A percentile compares a stretch with the other conserved stretches of the same genome.
Evolutionary conservation across 1,284 basidiomycete species (phyloP).

Genomic region (Takashimella koratensis): DNA sequence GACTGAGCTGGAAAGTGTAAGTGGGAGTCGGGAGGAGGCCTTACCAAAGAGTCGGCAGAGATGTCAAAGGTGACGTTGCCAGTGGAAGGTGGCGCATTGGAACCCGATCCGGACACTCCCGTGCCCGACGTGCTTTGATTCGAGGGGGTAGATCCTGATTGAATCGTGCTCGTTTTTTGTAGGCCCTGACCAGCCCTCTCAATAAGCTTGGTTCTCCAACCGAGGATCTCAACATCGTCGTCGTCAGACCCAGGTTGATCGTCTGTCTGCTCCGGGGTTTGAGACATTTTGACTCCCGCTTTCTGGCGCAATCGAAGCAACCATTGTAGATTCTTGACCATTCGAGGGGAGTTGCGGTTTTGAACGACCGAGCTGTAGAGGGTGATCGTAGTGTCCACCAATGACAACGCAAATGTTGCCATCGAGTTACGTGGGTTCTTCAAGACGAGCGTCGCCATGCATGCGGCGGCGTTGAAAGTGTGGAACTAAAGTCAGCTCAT

Average conservation of each 20-base stretch:
- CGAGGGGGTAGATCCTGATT: background rate
- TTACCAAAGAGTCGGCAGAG: background rate
- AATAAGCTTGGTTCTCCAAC: conserved; percentile 29
- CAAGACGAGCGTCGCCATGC: conserved; percentile 11
- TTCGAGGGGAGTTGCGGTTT: background rate
- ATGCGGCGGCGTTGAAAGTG: conserved; percentile 1
- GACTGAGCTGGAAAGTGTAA: background rate
- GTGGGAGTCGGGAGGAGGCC: background rate
- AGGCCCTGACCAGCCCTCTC: conserved; percentile 10
- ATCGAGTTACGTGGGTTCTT: conserved; percentile 10
- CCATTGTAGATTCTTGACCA: conserved; percentile 7
- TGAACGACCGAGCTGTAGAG: conserved; percentile 8
- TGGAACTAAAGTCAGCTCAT: background rate
- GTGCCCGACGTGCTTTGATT: background rate
- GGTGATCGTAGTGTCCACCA: conserved; percentile 10
- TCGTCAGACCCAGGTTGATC: conserved; percentile 4
- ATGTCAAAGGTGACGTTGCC: background rate
- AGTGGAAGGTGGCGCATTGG: background rate
- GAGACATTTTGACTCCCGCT: background rate
- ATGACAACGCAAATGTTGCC: conserved; percentile 3
- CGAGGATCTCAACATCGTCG: conserved; percentile 23
- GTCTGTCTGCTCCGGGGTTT: background rate
- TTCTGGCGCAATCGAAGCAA: conserved; percentile 1
- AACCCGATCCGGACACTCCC: background rate
- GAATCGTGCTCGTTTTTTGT: background rate